Evolutionary conservation across 1,139 yeast species (phyloP), one percentile per base, ranked within the genome.

Genomic region (Magnusiomyces fungicola): DNA sequence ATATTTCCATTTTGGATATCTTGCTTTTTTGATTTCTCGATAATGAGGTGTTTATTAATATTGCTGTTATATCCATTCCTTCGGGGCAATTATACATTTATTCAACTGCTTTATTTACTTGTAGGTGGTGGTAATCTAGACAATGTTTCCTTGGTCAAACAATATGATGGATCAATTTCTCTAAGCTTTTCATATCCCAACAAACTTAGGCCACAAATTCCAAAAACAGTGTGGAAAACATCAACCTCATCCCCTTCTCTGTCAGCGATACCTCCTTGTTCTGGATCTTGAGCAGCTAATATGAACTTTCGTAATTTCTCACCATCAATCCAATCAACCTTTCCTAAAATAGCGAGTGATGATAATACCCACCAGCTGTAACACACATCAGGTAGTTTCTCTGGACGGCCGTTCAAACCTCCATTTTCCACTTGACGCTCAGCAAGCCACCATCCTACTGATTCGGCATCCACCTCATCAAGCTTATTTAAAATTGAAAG

Each of bases 281-380:
- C 79, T 1, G 67, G 67, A 64, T 92, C 97, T 63, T 92, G 98
- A 46, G 95, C 83, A 1, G 68, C 64, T 30, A 90, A 66, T 16
- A 94, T 89, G 61, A 88, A 92, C 1, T 65, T 62, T 49, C 77
- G 74, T 49, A 92, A 69, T 58, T 75, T 78, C 2, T 67, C 73
- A 40, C 73, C 72, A 60, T 88, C 83, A 19, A 94, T 83, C 90
- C 96, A 89, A 54, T 83, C 77, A 24, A 80, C 65, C 54, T 76
- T 79, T 0, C 70, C 77, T 24, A 92, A 70, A 48, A 90, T 83
- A 0, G 86, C 77, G 47, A 92, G 69, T 1, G 92, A 77, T 0
- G 96, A 83, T 40, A 90, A 67, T 5, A 89, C 96, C 98, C 98
- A 92, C 97, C 97, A 94, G 61, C 94, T 82, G 64, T 92, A 92